These are phyloP conservation scores for Leccinellum albellum DNA, from an alignment of 768 basidiomycete genomes.

Conservation along the genomic window DNA sequence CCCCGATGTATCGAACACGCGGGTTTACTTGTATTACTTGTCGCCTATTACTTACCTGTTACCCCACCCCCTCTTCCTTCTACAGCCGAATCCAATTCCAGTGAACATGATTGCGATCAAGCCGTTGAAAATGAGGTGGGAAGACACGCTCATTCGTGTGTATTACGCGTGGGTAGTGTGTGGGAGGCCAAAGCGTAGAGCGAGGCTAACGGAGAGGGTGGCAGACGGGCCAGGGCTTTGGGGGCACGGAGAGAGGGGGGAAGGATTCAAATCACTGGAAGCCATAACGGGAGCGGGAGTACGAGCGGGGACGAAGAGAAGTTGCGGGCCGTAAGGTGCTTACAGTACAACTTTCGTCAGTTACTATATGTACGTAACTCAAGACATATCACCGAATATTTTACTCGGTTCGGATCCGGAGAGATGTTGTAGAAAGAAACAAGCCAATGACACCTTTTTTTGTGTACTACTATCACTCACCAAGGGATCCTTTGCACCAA, in stretches of 20 bases:
- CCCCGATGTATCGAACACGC: too few species aligned
- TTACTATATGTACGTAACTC: too few species aligned
- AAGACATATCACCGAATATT: too few species aligned
- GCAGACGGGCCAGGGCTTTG: constrained; percentile 12
- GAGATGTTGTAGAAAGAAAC: too few species aligned
- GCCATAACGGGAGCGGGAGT: not conserved
- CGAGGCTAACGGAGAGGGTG: constrained; percentile 33
- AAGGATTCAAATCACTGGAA: not conserved
- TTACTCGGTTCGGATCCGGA: too few species aligned
- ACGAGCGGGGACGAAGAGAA: not conserved
- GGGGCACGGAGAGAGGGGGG: not conserved
- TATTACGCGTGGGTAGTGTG: constrained; percentile 51
- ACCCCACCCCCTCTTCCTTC: too few species aligned
- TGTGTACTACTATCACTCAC: too few species aligned
- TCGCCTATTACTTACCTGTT: not conserved
- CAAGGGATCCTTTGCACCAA: too few species aligned
- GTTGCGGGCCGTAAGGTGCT: too few species aligned
- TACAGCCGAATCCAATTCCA: constrained; percentile 72
- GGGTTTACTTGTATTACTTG: too few species aligned
- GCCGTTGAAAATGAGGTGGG: constrained; percentile 48
- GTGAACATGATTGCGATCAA: constrained; percentile 62
- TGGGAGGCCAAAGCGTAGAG: constrained; percentile 59
- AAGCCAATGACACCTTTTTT: too few species aligned
- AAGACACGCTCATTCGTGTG: constrained; percentile 68
- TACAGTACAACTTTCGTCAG: too few species aligned